A percentile compares a stretch with the other conserved stretches of the same genome.
Evolutionary conservation across 306 rosid genomes (phyloP).

Genomic region (Hippophae tibetana): DNA sequence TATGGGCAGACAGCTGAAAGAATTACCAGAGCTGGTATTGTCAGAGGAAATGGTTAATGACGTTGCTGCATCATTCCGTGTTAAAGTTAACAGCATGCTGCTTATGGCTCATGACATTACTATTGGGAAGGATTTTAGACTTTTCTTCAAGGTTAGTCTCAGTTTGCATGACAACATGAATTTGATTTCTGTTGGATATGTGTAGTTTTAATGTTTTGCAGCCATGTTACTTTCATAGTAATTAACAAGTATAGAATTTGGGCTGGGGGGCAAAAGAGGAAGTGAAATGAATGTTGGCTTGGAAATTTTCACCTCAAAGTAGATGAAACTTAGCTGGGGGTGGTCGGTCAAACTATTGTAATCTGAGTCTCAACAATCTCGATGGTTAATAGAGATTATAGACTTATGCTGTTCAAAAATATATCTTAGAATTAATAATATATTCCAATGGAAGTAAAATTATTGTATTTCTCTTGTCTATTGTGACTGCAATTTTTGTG

Average conservation of each 20-base stretch:
- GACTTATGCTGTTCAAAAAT: too few relatives aligned
- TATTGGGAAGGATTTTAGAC: conserved; percentile 80
- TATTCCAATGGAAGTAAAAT: too few relatives aligned
- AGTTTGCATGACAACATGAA: conserved; percentile 1
- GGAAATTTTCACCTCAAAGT: too few relatives aligned
- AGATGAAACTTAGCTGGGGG: too few relatives aligned
- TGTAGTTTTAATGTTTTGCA: conserved; percentile 10
- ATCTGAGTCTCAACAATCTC: too few relatives aligned
- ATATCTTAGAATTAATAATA: too few relatives aligned
- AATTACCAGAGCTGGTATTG: conserved; percentile 68
- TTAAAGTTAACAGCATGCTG: conserved; percentile 63
- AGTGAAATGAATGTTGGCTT: too few relatives aligned
- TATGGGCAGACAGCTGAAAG: conserved; percentile 50
- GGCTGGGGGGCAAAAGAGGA: too few relatives aligned
- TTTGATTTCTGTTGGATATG: neutral
- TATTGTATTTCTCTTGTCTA: neutral
- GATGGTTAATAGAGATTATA: too few relatives aligned
- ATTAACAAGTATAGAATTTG: too few relatives aligned
- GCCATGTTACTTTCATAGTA: too few relatives aligned
- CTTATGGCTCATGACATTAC: conserved; percentile 93
- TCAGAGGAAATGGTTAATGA: conserved; percentile 91
- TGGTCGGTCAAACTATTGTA: too few relatives aligned
- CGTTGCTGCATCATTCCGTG: conserved; percentile 90
- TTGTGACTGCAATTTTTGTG: neutral
- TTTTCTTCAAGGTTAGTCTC: conserved; percentile 73